Base-by-base conservation (phyloP, 2,329 filamentous ascomycete species). In the Diaporthe helianthi region DNA sequence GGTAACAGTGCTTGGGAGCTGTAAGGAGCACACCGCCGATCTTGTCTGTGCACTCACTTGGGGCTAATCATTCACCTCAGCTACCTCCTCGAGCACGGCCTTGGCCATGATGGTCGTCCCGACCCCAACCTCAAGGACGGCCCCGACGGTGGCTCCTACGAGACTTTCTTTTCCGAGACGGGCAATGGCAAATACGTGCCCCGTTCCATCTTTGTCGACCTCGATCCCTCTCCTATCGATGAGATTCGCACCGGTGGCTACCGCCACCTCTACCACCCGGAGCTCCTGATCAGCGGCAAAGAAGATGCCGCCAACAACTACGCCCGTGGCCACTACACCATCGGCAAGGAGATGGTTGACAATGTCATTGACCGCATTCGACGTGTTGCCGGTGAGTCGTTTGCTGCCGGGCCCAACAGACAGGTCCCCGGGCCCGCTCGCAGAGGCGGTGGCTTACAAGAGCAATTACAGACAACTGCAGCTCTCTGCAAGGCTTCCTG, bases 281-380 rank as follows among this genome's bases (percentile, higher is more conserved):
- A 92, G 83, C 84, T 90, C 75, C 81, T 92, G 77, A 88, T 92
- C 78, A 92, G 87, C 80, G 90, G 90, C 81, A 92, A 92, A 85
- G 90, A 92, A 80, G 90, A 92, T 86, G 90, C 90, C 70, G 89
- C 90, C 82, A 92, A 92, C 84, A 92, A 92, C 85, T 92, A 92
- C 77, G 90, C 90, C 74, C 90, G 90, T 83, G 90, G 90, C 69
- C 90, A 92, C 83, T 92, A 92, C 82, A 92, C 90, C 75, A 89
- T 92, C 75, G 90, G 90, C 82, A 92, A 92, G 85, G 90, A 92
- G 83, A 89, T 91, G 87, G 87, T 91, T 67, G 90, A 92, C 78
- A 86, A 81, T 75, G 90, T 92, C 76, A 87, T 92, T 76, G 89
- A 92, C 76, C 87, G 87, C 75, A 87, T 92, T 74, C 89, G 90